Evolutionary conservation across 1,139 yeast genomes (phyloP).

Genomic region (Debaryomyces udenii): DNA sequence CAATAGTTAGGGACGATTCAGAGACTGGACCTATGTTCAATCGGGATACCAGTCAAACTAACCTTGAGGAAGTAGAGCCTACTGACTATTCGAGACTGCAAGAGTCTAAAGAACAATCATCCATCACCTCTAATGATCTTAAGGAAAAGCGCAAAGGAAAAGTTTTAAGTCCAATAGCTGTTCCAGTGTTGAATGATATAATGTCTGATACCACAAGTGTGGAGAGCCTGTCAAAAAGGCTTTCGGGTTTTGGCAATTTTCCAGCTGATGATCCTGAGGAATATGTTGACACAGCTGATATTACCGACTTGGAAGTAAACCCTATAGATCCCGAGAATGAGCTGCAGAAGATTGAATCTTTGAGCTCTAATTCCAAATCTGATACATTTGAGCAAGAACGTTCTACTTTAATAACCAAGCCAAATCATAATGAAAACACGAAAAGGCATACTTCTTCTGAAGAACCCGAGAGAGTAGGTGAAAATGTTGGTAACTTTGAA

Average conservation of each 20-base stretch:
- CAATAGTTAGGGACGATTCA: neutral
- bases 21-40: slow-evolving; percentile 3
- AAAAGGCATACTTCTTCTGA: too few species aligned
- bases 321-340: too few species aligned
- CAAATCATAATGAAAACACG: too few species aligned
- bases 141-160: slow-evolving; percentile 5
- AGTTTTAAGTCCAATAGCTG: slow-evolving; percentile 13
- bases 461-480: too few species aligned
- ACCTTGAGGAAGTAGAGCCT: slow-evolving; percentile 8
- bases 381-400: too few species aligned
- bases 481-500: too few species aligned
- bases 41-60: neutral
- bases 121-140: slow-evolving; percentile 3
- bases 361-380: too few species aligned
- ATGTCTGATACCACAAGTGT: slow-evolving; percentile 13
- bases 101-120: slow-evolving; percentile 1
- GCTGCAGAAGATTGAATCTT: too few species aligned
- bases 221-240: slow-evolving; percentile 3
- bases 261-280: slow-evolving; percentile 13
- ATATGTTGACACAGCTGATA: slow-evolving; percentile 12
- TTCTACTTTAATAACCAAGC: too few species aligned
- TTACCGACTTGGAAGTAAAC: too few species aligned
- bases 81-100: neutral
- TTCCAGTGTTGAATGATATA: slow-evolving; percentile 19
- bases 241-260: neutral